Evolutionary conservation across 2,329 filamentous ascomycete species (phyloP), one percentile per base, ranked within the genome.

Genomic region (Neophaeococcomyces aloes): DNA sequence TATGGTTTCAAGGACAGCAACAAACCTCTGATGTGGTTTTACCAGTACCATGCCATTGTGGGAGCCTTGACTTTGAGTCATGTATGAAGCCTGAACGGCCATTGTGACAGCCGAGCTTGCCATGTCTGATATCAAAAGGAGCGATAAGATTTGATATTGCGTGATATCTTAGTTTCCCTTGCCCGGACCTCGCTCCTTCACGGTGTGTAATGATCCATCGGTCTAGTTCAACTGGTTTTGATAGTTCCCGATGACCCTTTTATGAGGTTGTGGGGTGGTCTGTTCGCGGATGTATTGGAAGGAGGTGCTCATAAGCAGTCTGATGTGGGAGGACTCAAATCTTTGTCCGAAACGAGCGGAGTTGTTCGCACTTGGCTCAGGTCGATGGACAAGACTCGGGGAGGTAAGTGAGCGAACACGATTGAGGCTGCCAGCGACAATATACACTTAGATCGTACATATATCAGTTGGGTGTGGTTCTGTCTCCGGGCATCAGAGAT

Each of bases 81-180:
- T 15, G 30, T 30, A 42, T 34, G 31, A 21, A 23, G 14, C 8
- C 29, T 42, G 39, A 14, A 42, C 31, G 21, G 39, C 39, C 15
- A 42, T 35, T 18, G 23, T 35, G 23, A 18, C 31, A 42, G 30
- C 39, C 10, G 31, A 34, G 30, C 31, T 34, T 35, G 39, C 31
- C 39, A 42, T 42, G 39, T 15, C 21, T 30, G 41, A 38, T 44
- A 44, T 38, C 41, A 38, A 35, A 42, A 42, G 39, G 32, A 31
- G 29, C 13, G 34, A 37, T 15, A 7, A 23, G 21, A 4, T 32
- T 38, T 44, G 33, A 44, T 44, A 38, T 37, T 30, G 41, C n/a
- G 15, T 19, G 19, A 25, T 44, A 6, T 44, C 19, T 23, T 33
- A 13, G 25, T 25, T 25, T 8, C 10, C 17, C 27, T 27, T 21